Evolutionary conservation across 495 filamentous ascomycete species (phyloP).

Genomic region (Penicillium odoratum): DNA sequence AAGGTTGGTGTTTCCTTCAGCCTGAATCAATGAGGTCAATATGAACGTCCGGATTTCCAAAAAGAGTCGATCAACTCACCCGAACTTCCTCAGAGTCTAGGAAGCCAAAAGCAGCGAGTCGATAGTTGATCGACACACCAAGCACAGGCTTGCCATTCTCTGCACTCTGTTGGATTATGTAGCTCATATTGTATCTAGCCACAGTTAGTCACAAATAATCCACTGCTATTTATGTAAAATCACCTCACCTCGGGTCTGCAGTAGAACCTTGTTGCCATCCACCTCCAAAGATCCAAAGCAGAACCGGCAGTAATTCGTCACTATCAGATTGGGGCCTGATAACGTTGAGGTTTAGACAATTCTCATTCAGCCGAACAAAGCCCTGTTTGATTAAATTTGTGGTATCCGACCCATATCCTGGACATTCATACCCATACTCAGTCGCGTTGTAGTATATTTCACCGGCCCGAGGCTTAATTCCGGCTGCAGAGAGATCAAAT

Average conservation of each 20-base stretch:
- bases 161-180: slow-evolving; percentile 34
- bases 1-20: slow-evolving; percentile 49
- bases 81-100: slow-evolving; percentile 52
- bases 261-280: slow-evolving; percentile 46
- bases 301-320: slow-evolving; percentile 53
- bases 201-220: background rate
- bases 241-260: slow-evolving; percentile 34
- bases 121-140: slow-evolving; percentile 74
- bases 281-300: slow-evolving; percentile 69
- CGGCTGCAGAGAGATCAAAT: slow-evolving; percentile 6
- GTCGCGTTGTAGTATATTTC: slow-evolving; percentile 34
- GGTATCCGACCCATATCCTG: slow-evolving; percentile 37
- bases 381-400: slow-evolving; percentile 25
- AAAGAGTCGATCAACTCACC: slow-evolving; percentile 19
- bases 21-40: slow-evolving; percentile 16
- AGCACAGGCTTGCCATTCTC: slow-evolving; percentile 59
- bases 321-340: slow-evolving; percentile 52
- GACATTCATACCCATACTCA: slow-evolving; percentile 39
- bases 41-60: background rate
- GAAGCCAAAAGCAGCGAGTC: slow-evolving; percentile 71
- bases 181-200: slow-evolving; percentile 39
- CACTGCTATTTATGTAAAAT: slow-evolving; percentile 7
- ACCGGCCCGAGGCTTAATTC: background rate
- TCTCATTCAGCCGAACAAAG: slow-evolving; percentile 44
- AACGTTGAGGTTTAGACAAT: slow-evolving; percentile 68